phyloP scores from a whole-genome alignment of 176 grass and related monocot species.

The Phragmites australis region DNA sequence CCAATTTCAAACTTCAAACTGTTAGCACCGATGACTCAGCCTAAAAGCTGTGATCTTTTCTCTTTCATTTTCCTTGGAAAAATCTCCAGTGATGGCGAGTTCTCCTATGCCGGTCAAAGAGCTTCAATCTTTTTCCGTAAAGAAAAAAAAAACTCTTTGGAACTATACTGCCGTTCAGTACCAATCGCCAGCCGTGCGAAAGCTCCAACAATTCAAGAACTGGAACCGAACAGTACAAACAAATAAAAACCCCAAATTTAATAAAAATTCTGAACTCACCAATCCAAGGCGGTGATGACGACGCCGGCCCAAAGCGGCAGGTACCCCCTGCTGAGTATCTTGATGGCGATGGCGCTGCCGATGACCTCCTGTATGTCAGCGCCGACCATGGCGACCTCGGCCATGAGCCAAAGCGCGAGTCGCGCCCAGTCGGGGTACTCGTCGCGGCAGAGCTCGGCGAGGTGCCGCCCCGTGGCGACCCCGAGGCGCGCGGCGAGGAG shows the following conservation, averaged over 20 bases:
- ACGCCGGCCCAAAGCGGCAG: constrained; percentile 95
- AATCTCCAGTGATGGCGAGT: neutral
- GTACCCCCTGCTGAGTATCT: constrained; percentile 82
- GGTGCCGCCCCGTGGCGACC: constrained; percentile 78
- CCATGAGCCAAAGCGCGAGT: constrained; percentile 83
- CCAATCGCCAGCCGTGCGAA: neutral
- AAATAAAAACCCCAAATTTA: neutral
- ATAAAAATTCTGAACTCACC: constrained; percentile 40
- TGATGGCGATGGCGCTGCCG: constrained; percentile 92
- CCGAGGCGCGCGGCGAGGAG: constrained; percentile 82
- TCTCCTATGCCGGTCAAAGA: constrained; percentile 15
- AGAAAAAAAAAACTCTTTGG: constrained; percentile 27
- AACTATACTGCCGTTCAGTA: constrained; percentile 26
- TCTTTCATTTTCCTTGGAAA: neutral
- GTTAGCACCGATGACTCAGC: neutral
- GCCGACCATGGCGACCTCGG: constrained; percentile 91
- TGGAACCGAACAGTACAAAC: neutral
- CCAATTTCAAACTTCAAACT: neutral
- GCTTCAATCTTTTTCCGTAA: neutral
- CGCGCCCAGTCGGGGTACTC: constrained; percentile 91
- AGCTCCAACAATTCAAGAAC: neutral
- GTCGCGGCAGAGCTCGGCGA: constrained; percentile 95
- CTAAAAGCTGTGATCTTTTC: neutral
- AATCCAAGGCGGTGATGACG: constrained; percentile 89
- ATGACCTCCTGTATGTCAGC: constrained; percentile 98